These are phyloP conservation scores for Rhodosporidiobolus sp. DNA, from an alignment of 768 basidiomycete genomes.

Conservation along the genomic window DNA sequence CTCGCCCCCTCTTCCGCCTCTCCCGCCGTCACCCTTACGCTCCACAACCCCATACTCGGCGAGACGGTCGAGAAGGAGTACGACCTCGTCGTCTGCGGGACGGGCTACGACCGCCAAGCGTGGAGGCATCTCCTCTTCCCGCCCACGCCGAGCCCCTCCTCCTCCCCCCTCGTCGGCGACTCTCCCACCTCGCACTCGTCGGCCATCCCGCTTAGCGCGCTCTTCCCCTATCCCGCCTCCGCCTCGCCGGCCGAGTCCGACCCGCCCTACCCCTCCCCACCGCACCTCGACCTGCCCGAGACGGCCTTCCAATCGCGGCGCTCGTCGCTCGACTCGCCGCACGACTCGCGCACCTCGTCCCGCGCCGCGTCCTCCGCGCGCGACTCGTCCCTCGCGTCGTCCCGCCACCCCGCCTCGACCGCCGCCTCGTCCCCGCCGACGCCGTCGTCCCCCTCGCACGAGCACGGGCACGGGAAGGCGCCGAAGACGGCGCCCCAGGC, in stretches of 20 bases:
- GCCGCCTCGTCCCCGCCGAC: conserved; percentile 37
- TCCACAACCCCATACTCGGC: conserved; percentile 51
- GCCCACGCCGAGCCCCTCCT: conserved; percentile 33
- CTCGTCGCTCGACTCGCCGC: not conserved
- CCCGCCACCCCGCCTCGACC: conserved; percentile 11
- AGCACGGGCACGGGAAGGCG: conserved; percentile 41
- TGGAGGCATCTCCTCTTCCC: conserved; percentile 50
- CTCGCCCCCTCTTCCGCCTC: not conserved
- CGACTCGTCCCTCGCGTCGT: not conserved
- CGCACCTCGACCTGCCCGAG: conserved; percentile 9
- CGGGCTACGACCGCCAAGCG: conserved; percentile 57
- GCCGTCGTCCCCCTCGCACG: conserved; percentile 17
- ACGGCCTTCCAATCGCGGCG: conserved; percentile 22
- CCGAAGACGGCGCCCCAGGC: conserved; percentile 35
- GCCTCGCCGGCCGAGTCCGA: conserved; percentile 52
- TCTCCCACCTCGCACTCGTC: no score
- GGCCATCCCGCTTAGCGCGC: no score
- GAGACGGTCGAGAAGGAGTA: conserved; percentile 50
- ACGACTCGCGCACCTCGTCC: not conserved
- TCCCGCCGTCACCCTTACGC: conserved; percentile 45
- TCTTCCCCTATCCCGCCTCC: no score
- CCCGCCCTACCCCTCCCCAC: conserved; percentile 1
- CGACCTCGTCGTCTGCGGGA: conserved; percentile 57
- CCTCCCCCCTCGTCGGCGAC: no score
- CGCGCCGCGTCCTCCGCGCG: conserved; percentile 1